Conservation (phyloP, 2,329 filamentous ascomycete genomes). For the Aspergillus unguis region DNA sequence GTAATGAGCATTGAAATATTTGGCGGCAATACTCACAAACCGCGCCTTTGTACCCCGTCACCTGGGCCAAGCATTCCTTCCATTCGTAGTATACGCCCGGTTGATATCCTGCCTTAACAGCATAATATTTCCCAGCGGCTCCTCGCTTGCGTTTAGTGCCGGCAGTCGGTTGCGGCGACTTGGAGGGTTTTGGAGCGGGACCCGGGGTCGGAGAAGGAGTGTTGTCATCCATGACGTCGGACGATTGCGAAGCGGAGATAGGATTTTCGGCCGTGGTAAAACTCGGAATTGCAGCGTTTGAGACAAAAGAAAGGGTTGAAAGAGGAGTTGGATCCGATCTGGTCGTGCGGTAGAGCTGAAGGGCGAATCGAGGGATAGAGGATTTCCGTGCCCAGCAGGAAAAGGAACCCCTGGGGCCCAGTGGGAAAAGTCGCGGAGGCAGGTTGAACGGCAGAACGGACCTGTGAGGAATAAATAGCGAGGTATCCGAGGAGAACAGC, state of each 20-base stretch:
- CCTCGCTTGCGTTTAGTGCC: conserved; percentile 57
- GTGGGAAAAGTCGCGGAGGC: conserved; percentile 13
- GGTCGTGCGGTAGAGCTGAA: background rate
- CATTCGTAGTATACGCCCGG: conserved; percentile 64
- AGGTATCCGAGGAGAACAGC: background rate
- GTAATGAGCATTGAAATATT: background rate
- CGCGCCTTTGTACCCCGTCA: conserved; percentile 63
- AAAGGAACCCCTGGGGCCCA: conserved; percentile 27
- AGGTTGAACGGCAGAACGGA: conserved; percentile 4
- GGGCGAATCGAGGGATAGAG: conserved; percentile 16
- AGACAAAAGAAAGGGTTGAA: background rate
- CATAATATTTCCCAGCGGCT: conserved; percentile 58
- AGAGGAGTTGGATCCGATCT: conserved; percentile 8
- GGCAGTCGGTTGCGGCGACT: conserved; percentile 30
- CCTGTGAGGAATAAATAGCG: too few species aligned
- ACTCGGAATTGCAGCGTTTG: background rate
- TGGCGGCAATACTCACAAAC: conserved; percentile 57
- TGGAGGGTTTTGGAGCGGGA: conserved; percentile 26
- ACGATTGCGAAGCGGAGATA: background rate
- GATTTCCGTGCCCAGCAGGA: conserved; percentile 23
- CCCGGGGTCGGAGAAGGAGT: conserved; percentile 37
- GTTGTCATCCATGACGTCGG: conserved; percentile 28
- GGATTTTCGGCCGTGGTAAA: background rate
- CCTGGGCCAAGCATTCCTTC: conserved; percentile 60
- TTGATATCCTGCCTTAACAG: conserved; percentile 57